Evolutionary conservation across 2,329 filamentous ascomycete genomes (phyloP).

Genomic region (Paracoccidioides lutzii): DNA sequence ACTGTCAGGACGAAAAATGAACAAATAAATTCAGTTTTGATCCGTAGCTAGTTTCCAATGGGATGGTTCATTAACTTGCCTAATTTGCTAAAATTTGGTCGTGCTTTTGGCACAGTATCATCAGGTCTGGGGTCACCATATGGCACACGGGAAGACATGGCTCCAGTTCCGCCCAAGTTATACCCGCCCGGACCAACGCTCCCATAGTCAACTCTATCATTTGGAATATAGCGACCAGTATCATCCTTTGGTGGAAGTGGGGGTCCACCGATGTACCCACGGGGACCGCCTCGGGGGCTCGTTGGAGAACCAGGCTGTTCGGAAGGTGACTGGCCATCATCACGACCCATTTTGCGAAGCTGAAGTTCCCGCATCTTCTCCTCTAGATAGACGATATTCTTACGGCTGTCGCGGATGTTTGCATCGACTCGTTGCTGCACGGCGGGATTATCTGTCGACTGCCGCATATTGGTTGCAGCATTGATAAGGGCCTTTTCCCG

Average conservation of each 20-base stretch:
- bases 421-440: conserved; percentile 84
- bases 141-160: conserved; percentile 71
- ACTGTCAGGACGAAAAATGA: neutral
- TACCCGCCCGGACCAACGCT: conserved; percentile 40
- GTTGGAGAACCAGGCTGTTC: conserved; percentile 25
- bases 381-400: conserved; percentile 93
- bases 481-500: conserved; percentile 91
- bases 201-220: conserved; percentile 53
- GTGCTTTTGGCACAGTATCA: conserved; percentile 54
- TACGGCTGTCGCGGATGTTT: conserved; percentile 83
- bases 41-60: neutral
- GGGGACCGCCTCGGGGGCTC: conserved; percentile 35
- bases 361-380: conserved; percentile 80
- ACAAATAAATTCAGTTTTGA: neutral
- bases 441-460: conserved; percentile 84
- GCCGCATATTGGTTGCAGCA: conserved; percentile 86
- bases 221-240: conserved; percentile 38
- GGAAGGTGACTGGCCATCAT: conserved; percentile 14
- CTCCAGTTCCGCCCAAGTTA: conserved; percentile 49
- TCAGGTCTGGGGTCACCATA: conserved; percentile 61
- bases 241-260: conserved; percentile 67
- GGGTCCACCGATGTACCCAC: conserved; percentile 25
- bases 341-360: conserved; percentile 58
- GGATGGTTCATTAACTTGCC: conserved; percentile 43
- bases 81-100: conserved; percentile 91